Evolutionary conservation across 352 stramenopile genomes (phyloP).

Genomic region (Elongisporangium undulatum): DNA sequence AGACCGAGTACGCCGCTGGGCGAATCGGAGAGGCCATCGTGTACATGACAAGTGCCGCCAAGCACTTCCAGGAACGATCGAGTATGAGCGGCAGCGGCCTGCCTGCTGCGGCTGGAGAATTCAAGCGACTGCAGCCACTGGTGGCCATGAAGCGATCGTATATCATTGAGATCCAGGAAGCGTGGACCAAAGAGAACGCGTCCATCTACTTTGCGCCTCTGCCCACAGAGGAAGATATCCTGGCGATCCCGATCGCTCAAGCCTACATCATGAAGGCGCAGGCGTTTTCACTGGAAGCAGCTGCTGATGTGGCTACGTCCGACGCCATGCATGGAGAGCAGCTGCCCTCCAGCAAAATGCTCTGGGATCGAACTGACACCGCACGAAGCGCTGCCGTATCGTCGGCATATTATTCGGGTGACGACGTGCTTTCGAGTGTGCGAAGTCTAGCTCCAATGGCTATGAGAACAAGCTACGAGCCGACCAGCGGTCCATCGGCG

Average conservation of each 20-base stretch:
- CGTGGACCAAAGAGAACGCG: conserved; percentile 24
- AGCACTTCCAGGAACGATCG: conserved; percentile 16
- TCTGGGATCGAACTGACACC: not conserved
- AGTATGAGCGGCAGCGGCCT: conserved; percentile 18
- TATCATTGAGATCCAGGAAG: conserved; percentile 3
- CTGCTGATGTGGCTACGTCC: not conserved
- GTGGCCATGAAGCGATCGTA: conserved; percentile 11
- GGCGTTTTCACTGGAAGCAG: conserved; percentile 5
- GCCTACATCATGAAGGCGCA: conserved; percentile 28
- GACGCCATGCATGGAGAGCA: conserved; percentile 2
- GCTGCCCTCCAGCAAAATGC: not conserved
- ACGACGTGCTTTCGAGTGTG: not conserved
- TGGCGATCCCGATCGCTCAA: conserved; percentile 11
- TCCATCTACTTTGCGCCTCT: conserved; percentile 25
- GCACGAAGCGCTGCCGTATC: too few relatives aligned
- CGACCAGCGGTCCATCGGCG: not conserved
- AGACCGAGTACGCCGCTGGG: conserved; percentile 14
- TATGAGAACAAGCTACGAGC: not conserved
- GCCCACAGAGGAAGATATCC: conserved; percentile 14
- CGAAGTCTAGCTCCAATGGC: not conserved
- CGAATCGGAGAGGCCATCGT: conserved; percentile 25
- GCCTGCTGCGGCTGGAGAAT: conserved; percentile 7
- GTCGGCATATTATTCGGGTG: not conserved
- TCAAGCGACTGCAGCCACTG: conserved; percentile 4
- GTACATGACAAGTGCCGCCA: conserved; percentile 10